Percentiles rank a stretch among this genome's conserved stretches.
Evolutionary conservation across 1,284 basidiomycete species (phyloP).

Genomic region (Laetiporus sulphureus): DNA sequence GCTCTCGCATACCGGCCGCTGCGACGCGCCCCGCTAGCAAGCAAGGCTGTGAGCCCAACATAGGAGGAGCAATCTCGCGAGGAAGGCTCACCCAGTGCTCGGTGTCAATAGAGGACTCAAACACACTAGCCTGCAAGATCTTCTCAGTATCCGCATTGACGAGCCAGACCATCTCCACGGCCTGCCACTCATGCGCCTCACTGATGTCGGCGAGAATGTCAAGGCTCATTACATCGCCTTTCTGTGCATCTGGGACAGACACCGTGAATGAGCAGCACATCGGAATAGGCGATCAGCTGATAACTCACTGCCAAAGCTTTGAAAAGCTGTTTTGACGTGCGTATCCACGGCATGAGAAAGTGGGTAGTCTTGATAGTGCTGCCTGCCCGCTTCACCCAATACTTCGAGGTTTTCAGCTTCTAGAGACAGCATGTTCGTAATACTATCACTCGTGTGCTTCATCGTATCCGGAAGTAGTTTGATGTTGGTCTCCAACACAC

Average conservation of each 20-base stretch:
- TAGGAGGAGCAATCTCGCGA: background rate
- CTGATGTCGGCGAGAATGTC: constrained; percentile 32
- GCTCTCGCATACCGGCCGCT: constrained; percentile 14
- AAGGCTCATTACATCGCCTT: constrained; percentile 42
- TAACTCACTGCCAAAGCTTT: constrained; percentile 37
- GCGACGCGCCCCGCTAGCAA: constrained; percentile 10
- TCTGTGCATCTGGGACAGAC: constrained; percentile 23
- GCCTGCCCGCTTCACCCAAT: constrained; percentile 28
- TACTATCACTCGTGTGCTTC: constrained; percentile 20
- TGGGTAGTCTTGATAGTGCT: constrained; percentile 39
- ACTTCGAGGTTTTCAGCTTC: constrained; percentile 29
- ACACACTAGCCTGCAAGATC: constrained; percentile 29
- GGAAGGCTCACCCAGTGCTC: constrained; percentile 32
- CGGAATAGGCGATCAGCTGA: background rate
- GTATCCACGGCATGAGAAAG: constrained; percentile 53
- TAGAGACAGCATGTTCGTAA: constrained; percentile 33
- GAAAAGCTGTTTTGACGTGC: constrained; percentile 39
- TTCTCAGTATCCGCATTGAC: constrained; percentile 33
- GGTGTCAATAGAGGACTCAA: constrained; percentile 35
- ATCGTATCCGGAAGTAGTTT: constrained; percentile 32
- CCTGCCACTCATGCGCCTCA: constrained; percentile 14
- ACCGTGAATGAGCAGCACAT: background rate
- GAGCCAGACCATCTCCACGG: constrained; percentile 37
- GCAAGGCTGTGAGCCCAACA: constrained; percentile 8
- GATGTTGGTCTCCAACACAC: constrained; percentile 52